Conservation (phyloP, 2,329 filamentous ascomycete genomes). For the Cordyceps pruinosa region DNA sequence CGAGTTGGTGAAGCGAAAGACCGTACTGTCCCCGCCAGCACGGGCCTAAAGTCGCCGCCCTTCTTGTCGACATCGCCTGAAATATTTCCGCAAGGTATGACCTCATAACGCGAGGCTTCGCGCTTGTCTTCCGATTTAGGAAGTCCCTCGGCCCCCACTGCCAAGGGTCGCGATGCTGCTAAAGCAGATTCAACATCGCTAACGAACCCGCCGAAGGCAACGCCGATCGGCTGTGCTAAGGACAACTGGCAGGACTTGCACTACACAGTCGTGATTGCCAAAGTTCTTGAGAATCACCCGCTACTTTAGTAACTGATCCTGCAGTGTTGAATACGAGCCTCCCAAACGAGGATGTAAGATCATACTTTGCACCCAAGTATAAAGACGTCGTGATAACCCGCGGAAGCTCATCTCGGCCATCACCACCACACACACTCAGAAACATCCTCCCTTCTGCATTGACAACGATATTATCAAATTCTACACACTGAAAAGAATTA, state of each 20-base stretch:
- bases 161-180: background rate
- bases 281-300: too few species aligned
- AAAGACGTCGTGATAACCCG: background rate
- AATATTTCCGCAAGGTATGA: background rate
- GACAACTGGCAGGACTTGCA: too few species aligned
- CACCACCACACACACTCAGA: background rate
- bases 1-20: too few species aligned
- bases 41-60: too few species aligned
- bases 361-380: conserved; percentile 14
- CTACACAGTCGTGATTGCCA: too few species aligned
- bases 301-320: too few species aligned
- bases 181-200: background rate
- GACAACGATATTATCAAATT: too few species aligned
- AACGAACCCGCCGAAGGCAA: background rate
- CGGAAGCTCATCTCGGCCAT: background rate
- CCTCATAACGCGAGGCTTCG: background rate
- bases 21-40: too few species aligned
- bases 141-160: background rate
- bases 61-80: too few species aligned
- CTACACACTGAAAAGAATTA: conserved; percentile 25
- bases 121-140: background rate
- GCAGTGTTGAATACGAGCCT: too few species aligned
- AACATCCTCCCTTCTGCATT: conserved; percentile 24
- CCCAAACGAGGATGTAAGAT: too few species aligned
- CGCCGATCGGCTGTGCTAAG: background rate